These are phyloP conservation scores for Venustampulla echinocandica DNA, from an alignment of 495 filamentous ascomycete species.

Conservation along the genomic window DNA sequence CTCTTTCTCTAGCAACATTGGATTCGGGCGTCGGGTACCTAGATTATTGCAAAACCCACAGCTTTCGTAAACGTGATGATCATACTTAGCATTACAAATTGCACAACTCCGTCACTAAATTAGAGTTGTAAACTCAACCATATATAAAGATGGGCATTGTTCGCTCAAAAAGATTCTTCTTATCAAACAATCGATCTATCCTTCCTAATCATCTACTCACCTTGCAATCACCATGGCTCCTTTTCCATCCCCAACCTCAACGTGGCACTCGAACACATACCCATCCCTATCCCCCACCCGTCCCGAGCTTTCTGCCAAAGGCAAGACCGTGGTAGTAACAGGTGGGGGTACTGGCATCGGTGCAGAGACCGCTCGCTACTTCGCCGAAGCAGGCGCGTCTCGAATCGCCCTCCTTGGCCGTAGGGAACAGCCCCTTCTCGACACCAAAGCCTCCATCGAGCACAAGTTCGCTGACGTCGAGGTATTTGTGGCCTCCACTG, in stretches of 20 bases:
- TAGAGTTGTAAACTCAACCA: slow-evolving; percentile 4
- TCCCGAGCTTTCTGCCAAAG: slow-evolving; percentile 31
- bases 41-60: slow-evolving; percentile 4
- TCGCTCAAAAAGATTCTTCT: slow-evolving; percentile 6
- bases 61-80: slow-evolving; percentile 1
- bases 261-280: slow-evolving; percentile 33
- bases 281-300: slow-evolving; percentile 33
- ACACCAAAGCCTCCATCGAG: slow-evolving; percentile 21
- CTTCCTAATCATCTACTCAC: slow-evolving; percentile 6
- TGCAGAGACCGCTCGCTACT: slow-evolving; percentile 22
- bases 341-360: slow-evolving; percentile 35
- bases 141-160: slow-evolving; percentile 10
- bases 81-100: slow-evolving; percentile 8
- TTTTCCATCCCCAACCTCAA: slow-evolving; percentile 15
- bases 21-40: neutral
- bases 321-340: slow-evolving; percentile 39
- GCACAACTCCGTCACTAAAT: slow-evolving; percentile 11
- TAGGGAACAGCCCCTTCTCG: slow-evolving; percentile 24
- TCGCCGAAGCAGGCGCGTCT: slow-evolving; percentile 22
- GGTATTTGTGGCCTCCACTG: slow-evolving; percentile 25
- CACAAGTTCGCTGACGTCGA: slow-evolving; percentile 23
- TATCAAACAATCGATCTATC: slow-evolving; percentile 7
- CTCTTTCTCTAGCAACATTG: slow-evolving; percentile 5
- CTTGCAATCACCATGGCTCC: slow-evolving; percentile 8
- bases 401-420: slow-evolving; percentile 20